These are phyloP conservation scores for Irpex sp. DNA, from an alignment of 1,284 basidiomycete species.

Conservation along the genomic window DNA sequence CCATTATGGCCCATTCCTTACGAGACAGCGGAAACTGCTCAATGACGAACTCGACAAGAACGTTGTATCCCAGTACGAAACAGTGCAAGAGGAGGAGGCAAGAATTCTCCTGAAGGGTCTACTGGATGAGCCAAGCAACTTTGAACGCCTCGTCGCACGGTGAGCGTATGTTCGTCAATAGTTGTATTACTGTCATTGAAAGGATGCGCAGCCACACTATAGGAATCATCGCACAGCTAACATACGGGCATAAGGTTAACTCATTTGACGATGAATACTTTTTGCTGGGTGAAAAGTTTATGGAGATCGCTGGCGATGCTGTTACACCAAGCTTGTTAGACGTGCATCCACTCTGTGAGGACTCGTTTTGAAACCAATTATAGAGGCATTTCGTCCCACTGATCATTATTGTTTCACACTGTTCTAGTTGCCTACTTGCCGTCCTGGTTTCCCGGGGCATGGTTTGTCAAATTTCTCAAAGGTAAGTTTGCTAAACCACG, in stretches of 20 bases:
- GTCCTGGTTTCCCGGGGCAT: conserved; percentile 24
- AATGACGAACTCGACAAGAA: not conserved
- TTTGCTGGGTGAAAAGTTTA: not conserved
- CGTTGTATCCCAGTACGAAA: not conserved
- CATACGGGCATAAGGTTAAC: not conserved
- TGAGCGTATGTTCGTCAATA: too few species aligned
- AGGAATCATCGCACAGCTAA: not conserved
- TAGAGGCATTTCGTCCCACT: not conserved
- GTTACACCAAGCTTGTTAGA: not conserved
- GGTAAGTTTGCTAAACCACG: conserved; percentile 1
- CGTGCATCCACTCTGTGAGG: not conserved
- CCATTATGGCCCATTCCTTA: not conserved
- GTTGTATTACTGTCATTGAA: too few species aligned
- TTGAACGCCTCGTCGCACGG: not conserved
- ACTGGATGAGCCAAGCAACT: not conserved
- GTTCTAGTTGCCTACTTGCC: conserved; percentile 20
- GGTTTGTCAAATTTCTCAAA: conserved; percentile 18
- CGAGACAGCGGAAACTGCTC: not conserved
- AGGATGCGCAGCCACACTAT: too few species aligned
- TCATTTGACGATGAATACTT: not conserved
- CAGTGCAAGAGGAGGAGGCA: not conserved
- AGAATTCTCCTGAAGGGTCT: not conserved
- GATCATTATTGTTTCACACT: not conserved
- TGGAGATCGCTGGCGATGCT: not conserved
- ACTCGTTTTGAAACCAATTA: not conserved